phyloP scores from a whole-genome alignment of 495 filamentous ascomycete genomes.

The Aspergillus sparsus region DNA sequence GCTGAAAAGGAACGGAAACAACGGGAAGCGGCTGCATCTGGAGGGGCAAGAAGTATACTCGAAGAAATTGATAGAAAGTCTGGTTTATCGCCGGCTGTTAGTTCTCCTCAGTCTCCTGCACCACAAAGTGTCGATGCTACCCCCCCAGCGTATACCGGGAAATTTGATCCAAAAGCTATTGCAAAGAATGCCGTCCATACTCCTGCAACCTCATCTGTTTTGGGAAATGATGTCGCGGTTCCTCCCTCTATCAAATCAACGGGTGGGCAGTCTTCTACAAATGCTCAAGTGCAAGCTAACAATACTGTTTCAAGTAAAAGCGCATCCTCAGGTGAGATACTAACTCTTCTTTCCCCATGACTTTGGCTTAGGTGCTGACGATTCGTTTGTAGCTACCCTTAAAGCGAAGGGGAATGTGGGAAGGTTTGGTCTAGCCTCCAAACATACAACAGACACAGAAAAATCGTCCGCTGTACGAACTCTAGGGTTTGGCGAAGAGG shows the following conservation, averaged over 20 bases:
- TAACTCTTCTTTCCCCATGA: constrained; percentile 10
- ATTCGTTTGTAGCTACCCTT: constrained; percentile 32
- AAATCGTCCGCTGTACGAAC: constrained; percentile 69
- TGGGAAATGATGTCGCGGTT: constrained; percentile 64
- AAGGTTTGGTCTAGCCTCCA: constrained; percentile 78
- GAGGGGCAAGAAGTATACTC: constrained; percentile 65
- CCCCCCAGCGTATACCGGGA: constrained; percentile 66
- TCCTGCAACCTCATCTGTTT: constrained; percentile 45
- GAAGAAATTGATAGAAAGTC: constrained; percentile 77
- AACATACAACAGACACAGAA: constrained; percentile 60
- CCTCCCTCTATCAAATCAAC: constrained; percentile 57
- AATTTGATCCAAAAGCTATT: constrained; percentile 88
- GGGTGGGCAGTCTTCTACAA: constrained; percentile 40
- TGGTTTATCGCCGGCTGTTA: constrained; percentile 51
- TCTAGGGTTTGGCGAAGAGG: constrained; percentile 85
- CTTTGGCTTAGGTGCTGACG: constrained; percentile 17
- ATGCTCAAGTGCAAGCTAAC: constrained; percentile 54
- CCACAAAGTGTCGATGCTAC: constrained; percentile 40
- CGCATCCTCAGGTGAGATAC: constrained; percentile 40
- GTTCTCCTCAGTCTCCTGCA: constrained; percentile 61
- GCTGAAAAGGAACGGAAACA: constrained; percentile 78
- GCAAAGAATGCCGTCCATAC: constrained; percentile 65
- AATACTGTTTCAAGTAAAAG: constrained; percentile 51
- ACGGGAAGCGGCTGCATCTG: constrained; percentile 61
- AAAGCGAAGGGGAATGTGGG: constrained; percentile 73